Percentiles rank a stretch among this genome's conserved stretches.
phyloP scores from a whole-genome alignment of 495 filamentous ascomycete genomes.

The Penicillium pancosmium region DNA sequence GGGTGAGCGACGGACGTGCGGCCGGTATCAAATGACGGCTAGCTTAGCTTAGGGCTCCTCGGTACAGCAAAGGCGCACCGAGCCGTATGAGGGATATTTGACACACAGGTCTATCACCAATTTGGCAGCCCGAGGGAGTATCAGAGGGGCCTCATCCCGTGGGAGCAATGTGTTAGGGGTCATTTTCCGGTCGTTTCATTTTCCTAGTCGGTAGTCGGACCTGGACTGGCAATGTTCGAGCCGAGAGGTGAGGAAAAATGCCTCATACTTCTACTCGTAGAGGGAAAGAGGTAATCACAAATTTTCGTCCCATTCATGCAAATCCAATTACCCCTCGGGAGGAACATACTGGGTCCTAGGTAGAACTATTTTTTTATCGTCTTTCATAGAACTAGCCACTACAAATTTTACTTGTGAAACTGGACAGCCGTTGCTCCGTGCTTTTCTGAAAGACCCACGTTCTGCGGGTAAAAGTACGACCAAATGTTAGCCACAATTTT shows the following conservation, averaged over 20 bases:
- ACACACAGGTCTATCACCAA: slow-evolving; percentile 27
- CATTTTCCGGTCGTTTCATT: slow-evolving; percentile 15
- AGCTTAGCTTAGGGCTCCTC: neutral
- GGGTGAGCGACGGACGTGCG: neutral
- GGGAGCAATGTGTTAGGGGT: neutral
- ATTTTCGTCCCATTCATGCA: neutral
- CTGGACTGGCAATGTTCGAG: slow-evolving; percentile 8
- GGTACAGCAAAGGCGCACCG: neutral
- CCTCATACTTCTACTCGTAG: slow-evolving; percentile 4
- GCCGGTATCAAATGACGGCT: slow-evolving; percentile 3
- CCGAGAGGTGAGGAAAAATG: slow-evolving; percentile 18
- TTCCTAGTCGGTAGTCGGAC: slow-evolving; percentile 6
- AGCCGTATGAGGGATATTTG: slow-evolving; percentile 32
- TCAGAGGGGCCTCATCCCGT: slow-evolving; percentile 5
- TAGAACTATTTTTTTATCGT: neutral
- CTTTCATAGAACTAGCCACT: slow-evolving; percentile 6
- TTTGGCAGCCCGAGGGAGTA: slow-evolving; percentile 23
- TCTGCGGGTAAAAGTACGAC: slow-evolving; percentile 9
- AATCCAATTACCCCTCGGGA: neutral
- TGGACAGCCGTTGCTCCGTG: slow-evolving; percentile 12
- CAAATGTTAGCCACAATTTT: slow-evolving; percentile 14
- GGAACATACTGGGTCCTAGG: neutral
- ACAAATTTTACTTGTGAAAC: slow-evolving; percentile 3
- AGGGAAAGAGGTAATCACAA: neutral
- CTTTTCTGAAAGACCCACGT: slow-evolving; percentile 11